These are phyloP conservation scores for Pseudogymnoascus sp. DNA, from an alignment of 2,329 filamentous ascomycete genomes.

Conservation along the genomic window DNA sequence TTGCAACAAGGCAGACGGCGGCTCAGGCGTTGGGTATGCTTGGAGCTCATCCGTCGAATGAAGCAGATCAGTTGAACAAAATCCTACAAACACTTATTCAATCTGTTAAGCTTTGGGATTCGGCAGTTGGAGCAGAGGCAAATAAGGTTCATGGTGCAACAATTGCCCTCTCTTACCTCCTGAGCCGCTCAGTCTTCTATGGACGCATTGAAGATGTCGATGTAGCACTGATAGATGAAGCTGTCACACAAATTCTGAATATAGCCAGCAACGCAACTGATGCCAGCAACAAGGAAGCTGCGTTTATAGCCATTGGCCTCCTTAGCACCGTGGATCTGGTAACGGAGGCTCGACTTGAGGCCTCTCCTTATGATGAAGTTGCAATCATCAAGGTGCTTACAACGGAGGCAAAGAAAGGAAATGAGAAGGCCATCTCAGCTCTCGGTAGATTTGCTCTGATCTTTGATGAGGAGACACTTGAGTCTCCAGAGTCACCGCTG, in stretches of 20 bases:
- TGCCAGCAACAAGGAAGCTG: constrained; percentile 47
- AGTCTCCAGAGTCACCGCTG: constrained; percentile 33
- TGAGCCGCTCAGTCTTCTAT: constrained; percentile 49
- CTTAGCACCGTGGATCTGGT: constrained; percentile 51
- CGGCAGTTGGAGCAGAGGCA: constrained; percentile 49
- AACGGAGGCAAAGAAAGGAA: constrained; percentile 66
- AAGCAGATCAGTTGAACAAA: constrained; percentile 33
- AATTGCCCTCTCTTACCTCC: constrained; percentile 48
- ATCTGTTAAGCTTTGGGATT: constrained; percentile 40
- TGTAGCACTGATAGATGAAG: constrained; percentile 31
- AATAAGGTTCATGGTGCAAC: constrained; percentile 54
- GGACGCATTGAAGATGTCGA: constrained; percentile 28
- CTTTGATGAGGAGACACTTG: constrained; percentile 35
- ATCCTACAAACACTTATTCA: constrained; percentile 39
- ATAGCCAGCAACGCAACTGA: constrained; percentile 49
- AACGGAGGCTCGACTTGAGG: constrained; percentile 16
- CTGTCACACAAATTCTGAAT: constrained; percentile 38
- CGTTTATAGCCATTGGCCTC: constrained; percentile 50
- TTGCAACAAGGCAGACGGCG: constrained; percentile 55
- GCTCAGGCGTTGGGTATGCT: constrained; percentile 70
- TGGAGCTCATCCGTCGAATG: constrained; percentile 52
- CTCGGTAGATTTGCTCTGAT: constrained; percentile 70
- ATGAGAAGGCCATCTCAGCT: constrained; percentile 72
- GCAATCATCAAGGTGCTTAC: constrained; percentile 54
- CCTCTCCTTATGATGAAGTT: constrained; percentile 15